Percentiles rank a stretch among this genome's conserved stretches.
phyloP scores from a whole-genome alignment of 31 red algal genomes.

The Odonthalia washingtoniensis region DNA sequence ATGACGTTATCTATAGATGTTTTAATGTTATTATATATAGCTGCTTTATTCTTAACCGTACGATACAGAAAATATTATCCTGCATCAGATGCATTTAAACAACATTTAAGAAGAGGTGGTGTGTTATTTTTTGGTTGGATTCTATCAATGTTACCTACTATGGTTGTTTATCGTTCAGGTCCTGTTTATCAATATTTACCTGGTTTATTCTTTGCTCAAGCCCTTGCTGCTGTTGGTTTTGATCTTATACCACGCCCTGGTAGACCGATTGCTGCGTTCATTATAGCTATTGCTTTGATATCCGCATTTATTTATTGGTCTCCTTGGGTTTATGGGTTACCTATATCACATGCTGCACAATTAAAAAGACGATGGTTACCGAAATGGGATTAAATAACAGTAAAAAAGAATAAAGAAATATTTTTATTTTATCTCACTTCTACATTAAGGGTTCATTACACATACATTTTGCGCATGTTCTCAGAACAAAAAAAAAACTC shows the following conservation, averaged over 20 bases:
- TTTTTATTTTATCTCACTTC: no score
- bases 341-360: slow-evolving; percentile 49
- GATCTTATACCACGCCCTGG: slow-evolving; percentile 56
- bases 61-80: slow-evolving; percentile 53
- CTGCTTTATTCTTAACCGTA: slow-evolving; percentile 57
- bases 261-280: slow-evolving; percentile 6
- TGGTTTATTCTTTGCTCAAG: slow-evolving; percentile 81
- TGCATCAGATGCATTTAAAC: slow-evolving; percentile 57
- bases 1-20: slow-evolving; percentile 64
- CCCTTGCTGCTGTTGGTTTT: slow-evolving; percentile 59
- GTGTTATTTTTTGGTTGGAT: slow-evolving; percentile 83
- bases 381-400: slow-evolving; percentile 66
- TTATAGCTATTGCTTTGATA: slow-evolving; percentile 24
- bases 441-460: no score
- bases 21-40: slow-evolving; percentile 56
- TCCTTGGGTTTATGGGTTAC: slow-evolving; percentile 77
- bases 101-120: slow-evolving; percentile 59
- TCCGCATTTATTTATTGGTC: slow-evolving; percentile 74
- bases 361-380: slow-evolving; percentile 66
- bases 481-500: no score
- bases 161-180: slow-evolving; percentile 78
- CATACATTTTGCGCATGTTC: no score
- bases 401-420: not conserved
- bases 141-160: slow-evolving; percentile 67
- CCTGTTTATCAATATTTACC: slow-evolving; percentile 86